Evolutionary conservation across 306 rosid genomes (phyloP).

Genomic region (Citrullus colocynthis): DNA sequence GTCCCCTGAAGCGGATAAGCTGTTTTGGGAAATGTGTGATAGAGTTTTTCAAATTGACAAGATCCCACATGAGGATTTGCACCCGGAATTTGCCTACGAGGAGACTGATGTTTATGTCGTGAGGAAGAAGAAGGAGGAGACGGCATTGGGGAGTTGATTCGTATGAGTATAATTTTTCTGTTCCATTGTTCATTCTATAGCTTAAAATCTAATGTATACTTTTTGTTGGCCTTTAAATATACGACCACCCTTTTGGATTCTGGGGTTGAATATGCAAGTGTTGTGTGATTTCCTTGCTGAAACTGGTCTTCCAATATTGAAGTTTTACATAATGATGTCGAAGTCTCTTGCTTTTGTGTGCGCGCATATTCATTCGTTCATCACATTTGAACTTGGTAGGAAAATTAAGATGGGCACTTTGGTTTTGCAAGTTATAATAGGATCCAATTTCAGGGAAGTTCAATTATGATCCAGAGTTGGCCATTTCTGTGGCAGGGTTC

Average conservation of each 20-base stretch:
- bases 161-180: not conserved
- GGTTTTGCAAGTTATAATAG: not conserved
- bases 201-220: not conserved
- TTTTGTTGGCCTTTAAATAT: not conserved
- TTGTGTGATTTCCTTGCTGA: not conserved
- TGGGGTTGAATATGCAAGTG: not conserved
- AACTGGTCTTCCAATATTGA: not conserved
- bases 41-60: constrained; percentile 30
- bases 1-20: constrained; percentile 55
- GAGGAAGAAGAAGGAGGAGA: constrained; percentile 38
- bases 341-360: not conserved
- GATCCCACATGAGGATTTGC: constrained; percentile 58
- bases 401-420: not conserved
- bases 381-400: not conserved
- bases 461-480: not conserved
- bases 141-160: not conserved
- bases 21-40: constrained; percentile 58
- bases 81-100: constrained; percentile 66
- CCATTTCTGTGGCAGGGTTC: not conserved
- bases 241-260: not conserved
- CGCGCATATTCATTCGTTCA: not conserved
- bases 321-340: not conserved
- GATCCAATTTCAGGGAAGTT: not conserved
- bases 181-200: not conserved
- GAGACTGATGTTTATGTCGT: constrained; percentile 55